These are phyloP conservation scores for Kwoniella europaea DNA, from an alignment of 768 basidiomycete genomes.

Conservation along the genomic window DNA sequence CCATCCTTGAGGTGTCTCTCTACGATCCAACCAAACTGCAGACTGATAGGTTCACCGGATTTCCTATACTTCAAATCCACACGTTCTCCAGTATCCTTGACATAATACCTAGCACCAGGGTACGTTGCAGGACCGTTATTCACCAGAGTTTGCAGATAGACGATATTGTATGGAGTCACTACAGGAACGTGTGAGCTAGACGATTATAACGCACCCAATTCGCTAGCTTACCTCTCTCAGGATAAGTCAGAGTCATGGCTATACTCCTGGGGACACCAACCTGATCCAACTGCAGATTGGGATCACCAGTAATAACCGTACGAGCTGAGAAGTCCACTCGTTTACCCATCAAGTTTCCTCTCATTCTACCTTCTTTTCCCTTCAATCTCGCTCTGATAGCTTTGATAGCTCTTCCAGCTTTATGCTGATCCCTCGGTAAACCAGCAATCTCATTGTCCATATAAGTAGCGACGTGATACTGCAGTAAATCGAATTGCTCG, in stretches of 20 bases:
- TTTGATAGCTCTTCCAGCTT: slow-evolving; percentile 95
- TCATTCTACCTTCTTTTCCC: slow-evolving; percentile 96
- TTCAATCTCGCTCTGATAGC: slow-evolving; percentile 97
- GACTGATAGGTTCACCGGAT: slow-evolving; percentile 81
- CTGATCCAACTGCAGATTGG: slow-evolving; percentile 92
- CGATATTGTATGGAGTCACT: slow-evolving; percentile 98
- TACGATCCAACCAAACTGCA: slow-evolving; percentile 98
- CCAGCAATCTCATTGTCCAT: slow-evolving; percentile 99
- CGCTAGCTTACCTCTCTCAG: slow-evolving; percentile 77
- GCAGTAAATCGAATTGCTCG: slow-evolving; percentile 93
- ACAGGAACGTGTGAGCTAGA: slow-evolving; percentile 5
- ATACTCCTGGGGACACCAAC: slow-evolving; percentile 95
- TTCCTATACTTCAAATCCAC: slow-evolving; percentile 97
- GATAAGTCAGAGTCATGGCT: slow-evolving; percentile 96
- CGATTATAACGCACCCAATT: neutral
- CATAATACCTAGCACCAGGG: slow-evolving; percentile 94
- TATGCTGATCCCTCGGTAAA: slow-evolving; percentile 94
- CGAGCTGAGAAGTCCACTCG: slow-evolving; percentile 99
- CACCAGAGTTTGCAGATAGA: slow-evolving; percentile 90
- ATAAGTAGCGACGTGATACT: slow-evolving; percentile 99
- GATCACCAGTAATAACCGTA: slow-evolving; percentile 98
- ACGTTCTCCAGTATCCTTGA: slow-evolving; percentile 94
- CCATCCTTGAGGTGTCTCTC: slow-evolving; percentile 97
- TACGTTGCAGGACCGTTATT: slow-evolving; percentile 92
- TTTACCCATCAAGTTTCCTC: slow-evolving; percentile 99